Evolutionary conservation across 345 rosid species (phyloP).

Genomic region (Conringia planisiliqua): DNA sequence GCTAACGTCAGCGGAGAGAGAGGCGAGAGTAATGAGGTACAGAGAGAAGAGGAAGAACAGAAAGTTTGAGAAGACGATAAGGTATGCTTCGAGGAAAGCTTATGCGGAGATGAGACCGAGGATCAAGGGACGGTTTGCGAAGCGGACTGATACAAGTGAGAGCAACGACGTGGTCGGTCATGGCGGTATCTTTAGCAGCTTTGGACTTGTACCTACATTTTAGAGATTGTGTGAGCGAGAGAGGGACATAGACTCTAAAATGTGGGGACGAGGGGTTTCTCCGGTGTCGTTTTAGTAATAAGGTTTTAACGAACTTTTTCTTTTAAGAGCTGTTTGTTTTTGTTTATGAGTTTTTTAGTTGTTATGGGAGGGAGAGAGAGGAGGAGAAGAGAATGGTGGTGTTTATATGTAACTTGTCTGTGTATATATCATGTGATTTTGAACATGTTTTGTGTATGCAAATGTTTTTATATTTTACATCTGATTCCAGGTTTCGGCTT

Average conservation of each 20-base stretch:
- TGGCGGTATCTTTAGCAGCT: constrained; percentile 42
- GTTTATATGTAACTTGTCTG: constrained; percentile 26
- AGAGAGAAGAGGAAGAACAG: constrained; percentile 96
- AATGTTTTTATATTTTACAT: neutral
- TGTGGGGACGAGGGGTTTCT: neutral
- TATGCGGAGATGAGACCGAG: constrained; percentile 90
- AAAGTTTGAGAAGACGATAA: constrained; percentile 94
- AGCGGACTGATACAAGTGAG: constrained; percentile 49
- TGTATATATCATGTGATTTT: constrained; percentile 33
- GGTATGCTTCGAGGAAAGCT: constrained; percentile 90
- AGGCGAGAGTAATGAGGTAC: constrained; percentile 92
- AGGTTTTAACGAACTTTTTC: constrained; percentile 6
- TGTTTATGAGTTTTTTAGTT: constrained; percentile 10
- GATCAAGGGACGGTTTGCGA: constrained; percentile 91
- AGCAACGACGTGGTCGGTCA: constrained; percentile 39
- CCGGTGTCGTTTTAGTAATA: constrained; percentile 20
- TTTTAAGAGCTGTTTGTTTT: neutral
- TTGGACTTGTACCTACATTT: constrained; percentile 80
- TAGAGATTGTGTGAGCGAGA: constrained; percentile 36
- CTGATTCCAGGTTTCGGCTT: neutral
- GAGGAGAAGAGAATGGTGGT: constrained; percentile 28
- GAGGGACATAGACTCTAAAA: neutral
- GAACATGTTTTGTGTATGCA: constrained; percentile 7
- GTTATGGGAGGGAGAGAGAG: neutral
- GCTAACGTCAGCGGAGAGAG: constrained; percentile 76